These are phyloP conservation scores for Rhododendron mucronatum DNA, from an alignment of 148 eudicot species.

Conservation along the genomic window DNA sequence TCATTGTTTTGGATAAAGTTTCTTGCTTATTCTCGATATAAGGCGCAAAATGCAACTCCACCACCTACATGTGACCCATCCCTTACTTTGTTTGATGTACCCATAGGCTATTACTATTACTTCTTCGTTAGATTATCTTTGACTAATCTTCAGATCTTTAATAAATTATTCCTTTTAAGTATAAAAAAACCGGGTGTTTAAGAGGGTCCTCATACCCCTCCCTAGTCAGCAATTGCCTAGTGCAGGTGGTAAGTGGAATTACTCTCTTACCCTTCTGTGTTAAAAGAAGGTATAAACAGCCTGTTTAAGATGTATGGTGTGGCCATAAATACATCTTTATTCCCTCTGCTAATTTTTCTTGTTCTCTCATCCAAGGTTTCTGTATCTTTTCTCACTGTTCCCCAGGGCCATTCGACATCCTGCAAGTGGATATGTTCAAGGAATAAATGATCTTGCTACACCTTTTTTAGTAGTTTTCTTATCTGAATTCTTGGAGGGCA, in stretches of 20 bases:
- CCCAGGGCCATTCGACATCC: constrained; percentile 99
- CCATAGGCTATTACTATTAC: neutral
- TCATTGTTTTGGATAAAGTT: neutral
- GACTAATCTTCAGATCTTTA: no score
- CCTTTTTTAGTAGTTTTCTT: constrained; percentile 94
- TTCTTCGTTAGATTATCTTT: neutral
- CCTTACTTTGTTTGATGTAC: neutral
- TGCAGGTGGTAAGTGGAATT: no score
- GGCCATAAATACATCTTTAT: neutral
- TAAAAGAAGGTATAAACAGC: neutral
- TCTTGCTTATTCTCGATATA: neutral
- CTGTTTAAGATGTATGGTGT: neutral
- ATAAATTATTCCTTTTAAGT: neutral
- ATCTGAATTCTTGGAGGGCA: constrained; percentile 76
- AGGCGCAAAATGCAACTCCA: neutral
- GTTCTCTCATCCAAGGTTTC: neutral
- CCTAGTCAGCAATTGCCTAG: no score
- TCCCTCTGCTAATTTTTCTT: neutral
- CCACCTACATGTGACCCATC: neutral
- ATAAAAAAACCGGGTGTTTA: neutral
- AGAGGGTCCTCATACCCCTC: no score
- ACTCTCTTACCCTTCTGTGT: no score
- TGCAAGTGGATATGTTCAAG: constrained; percentile 98
- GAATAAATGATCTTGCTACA: constrained; percentile 93
- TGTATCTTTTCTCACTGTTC: neutral